These are phyloP conservation scores for Globisporangium rhizosaccharum DNA, from an alignment of 352 stramenopile species.

Conservation along the genomic window DNA sequence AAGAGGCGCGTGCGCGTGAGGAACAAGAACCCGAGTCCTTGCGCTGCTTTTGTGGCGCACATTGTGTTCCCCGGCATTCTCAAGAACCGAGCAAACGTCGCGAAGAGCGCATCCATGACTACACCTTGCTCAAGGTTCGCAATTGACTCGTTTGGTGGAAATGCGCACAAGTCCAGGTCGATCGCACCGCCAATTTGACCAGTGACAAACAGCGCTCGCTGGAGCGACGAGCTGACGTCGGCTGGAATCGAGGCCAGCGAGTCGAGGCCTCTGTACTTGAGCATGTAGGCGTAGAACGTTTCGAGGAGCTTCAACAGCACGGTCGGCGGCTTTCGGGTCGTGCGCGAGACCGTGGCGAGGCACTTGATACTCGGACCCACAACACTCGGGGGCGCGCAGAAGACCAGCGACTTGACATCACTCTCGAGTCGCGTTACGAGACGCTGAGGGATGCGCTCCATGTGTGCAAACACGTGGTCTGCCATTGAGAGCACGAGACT, in stretches of 20 bases:
- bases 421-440: conserved; percentile 40
- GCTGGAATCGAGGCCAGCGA: conserved; percentile 30
- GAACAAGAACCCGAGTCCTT: conserved; percentile 82
- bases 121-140: conserved; percentile 37
- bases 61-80: conserved; percentile 31
- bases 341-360: conserved; percentile 45
- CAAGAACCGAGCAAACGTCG: conserved; percentile 47
- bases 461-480: conserved; percentile 41
- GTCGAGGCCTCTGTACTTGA: conserved; percentile 34
- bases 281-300: conserved; percentile 52
- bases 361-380: conserved; percentile 75
- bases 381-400: conserved; percentile 72
- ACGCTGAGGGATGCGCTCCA: conserved; percentile 43
- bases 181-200: conserved; percentile 62
- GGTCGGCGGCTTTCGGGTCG: conserved; percentile 32
- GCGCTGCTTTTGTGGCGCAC: conserved; percentile 68
- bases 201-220: conserved; percentile 66
- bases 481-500: conserved; percentile 57
- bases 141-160: conserved; percentile 18
- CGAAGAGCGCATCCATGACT: conserved; percentile 60
- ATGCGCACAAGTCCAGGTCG: conserved; percentile 48
- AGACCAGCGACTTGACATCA: conserved; percentile 63
- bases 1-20: conserved; percentile 58
- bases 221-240: conserved; percentile 42
- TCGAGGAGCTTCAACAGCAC: conserved; percentile 64